A percentile compares a stretch with the other conserved stretches of the same genome.
These are phyloP conservation scores for Cyberlindnera samutprakarnensis DNA, from an alignment of 805 yeast species.

Conservation along the genomic window DNA sequence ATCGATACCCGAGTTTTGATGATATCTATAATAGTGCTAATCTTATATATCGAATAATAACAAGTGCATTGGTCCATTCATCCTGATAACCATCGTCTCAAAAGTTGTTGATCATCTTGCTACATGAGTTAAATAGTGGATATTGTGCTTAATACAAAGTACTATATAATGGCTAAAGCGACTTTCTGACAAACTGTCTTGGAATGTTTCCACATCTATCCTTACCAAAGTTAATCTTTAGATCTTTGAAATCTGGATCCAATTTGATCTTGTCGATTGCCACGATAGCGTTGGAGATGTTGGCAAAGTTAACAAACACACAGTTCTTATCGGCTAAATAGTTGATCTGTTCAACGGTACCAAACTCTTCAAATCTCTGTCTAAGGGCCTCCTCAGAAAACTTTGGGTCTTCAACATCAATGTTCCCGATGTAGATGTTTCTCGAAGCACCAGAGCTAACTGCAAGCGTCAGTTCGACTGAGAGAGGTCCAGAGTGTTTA, in stretches of 20 bases:
- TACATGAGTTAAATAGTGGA: too few species aligned
- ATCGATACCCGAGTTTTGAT: too few species aligned
- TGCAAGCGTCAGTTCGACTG: constrained; percentile 80
- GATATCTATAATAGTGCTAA: too few species aligned
- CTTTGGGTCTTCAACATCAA: constrained; percentile 30
- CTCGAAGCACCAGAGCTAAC: constrained; percentile 92
- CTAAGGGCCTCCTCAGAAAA: constrained; percentile 57
- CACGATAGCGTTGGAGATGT: constrained; percentile 82
- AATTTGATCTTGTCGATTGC: constrained; percentile 89
- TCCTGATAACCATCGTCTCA: too few species aligned
- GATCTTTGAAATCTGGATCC: constrained; percentile 54
- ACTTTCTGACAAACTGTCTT: constrained; percentile 44
- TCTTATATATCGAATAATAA: too few species aligned
- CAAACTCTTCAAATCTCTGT: constrained; percentile 70
- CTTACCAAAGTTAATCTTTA: constrained; percentile 87
- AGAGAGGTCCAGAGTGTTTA: constrained; percentile 87
- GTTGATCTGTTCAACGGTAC: constrained; percentile 93
- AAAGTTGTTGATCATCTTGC: too few species aligned
- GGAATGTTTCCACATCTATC: constrained; percentile 95
- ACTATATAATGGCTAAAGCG: too few species aligned
- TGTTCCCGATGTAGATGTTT: constrained; percentile 82
- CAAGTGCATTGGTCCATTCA: too few species aligned
- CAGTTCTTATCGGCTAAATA: constrained; percentile 50
- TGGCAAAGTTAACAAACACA: constrained; percentile 32
- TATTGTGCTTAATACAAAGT: too few species aligned